Evolutionary conservation across 1,284 basidiomycete genomes (phyloP).

Genomic region (Microbotryum scabiosae): DNA sequence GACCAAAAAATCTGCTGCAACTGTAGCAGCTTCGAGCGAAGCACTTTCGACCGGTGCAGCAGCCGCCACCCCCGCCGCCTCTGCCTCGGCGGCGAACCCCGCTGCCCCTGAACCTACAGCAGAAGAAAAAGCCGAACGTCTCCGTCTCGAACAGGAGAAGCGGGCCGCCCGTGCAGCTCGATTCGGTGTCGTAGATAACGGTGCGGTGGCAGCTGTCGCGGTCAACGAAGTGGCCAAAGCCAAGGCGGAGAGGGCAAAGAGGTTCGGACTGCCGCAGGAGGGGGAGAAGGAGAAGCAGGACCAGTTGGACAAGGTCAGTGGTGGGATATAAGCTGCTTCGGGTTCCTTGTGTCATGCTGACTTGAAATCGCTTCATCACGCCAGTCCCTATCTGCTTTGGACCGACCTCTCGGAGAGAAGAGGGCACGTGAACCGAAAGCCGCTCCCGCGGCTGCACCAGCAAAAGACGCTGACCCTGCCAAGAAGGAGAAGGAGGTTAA

Average conservation of each 20-base stretch:
- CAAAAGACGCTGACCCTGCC: too few relatives aligned
- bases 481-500: too few relatives aligned
- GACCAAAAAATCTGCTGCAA: too few relatives aligned
- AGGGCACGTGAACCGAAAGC: background rate
- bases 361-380: too few relatives aligned
- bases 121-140: constrained; percentile 3
- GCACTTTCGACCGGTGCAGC: background rate
- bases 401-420: constrained; percentile 18
- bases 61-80: constrained; percentile 1
- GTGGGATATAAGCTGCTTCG: background rate
- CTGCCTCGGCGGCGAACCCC: background rate
- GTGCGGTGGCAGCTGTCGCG: background rate
- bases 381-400: constrained; percentile 21
- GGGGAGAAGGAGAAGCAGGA: background rate
- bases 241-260: constrained; percentile 9
- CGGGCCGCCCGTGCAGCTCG: constrained; percentile 40
- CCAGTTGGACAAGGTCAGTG: constrained; percentile 19
- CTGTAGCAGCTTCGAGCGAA: too few relatives aligned
- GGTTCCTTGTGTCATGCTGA: background rate
- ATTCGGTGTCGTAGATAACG: constrained; percentile 37
- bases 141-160: constrained; percentile 30
- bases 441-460: too few relatives aligned
- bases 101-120: background rate
- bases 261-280: background rate
- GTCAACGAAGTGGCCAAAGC: background rate